Conservation (phyloP, 345 rosid species). For the Linum lewisii region DNA sequence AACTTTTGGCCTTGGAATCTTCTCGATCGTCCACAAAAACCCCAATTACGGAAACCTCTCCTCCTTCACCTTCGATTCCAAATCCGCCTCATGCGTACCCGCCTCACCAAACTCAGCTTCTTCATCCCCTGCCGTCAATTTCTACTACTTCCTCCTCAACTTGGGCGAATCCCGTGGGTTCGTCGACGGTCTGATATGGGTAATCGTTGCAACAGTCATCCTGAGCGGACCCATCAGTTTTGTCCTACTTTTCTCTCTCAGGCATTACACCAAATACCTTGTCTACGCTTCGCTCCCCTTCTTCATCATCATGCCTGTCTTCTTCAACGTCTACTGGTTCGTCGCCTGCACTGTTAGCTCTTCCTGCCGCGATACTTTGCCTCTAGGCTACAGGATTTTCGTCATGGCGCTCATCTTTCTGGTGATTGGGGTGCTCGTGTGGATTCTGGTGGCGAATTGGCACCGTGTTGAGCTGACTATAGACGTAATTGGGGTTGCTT, state of each 20-base stretch:
- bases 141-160: background rate
- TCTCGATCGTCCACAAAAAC: constrained; percentile 54
- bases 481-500: constrained; percentile 61
- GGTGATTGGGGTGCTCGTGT: constrained; percentile 53
- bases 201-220: constrained; percentile 50
- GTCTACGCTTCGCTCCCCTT: constrained; percentile 75
- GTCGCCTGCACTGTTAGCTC: constrained; percentile 71
- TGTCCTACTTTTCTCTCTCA: constrained; percentile 52
- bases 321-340: constrained; percentile 82
- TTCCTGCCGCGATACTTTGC: constrained; percentile 54
- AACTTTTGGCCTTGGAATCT: constrained; percentile 75
- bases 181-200: constrained; percentile 51
- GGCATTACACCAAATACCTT: constrained; percentile 73
- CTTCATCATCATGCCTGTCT: constrained; percentile 53
- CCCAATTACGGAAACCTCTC: constrained; percentile 35
- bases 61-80: constrained; percentile 43
- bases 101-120: constrained; percentile 17
- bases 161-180: constrained; percentile 1
- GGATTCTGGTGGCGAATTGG: constrained; percentile 83
- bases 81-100: constrained; percentile 46
- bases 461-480: constrained; percentile 70
- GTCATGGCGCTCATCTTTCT: constrained; percentile 59
- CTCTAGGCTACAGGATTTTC: constrained; percentile 60
- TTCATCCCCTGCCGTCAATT: background rate
- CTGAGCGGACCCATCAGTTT: constrained; percentile 69